Base-by-base conservation (phyloP, 2,329 filamentous ascomycete species). In the Talaromyces pinophilus region DNA sequence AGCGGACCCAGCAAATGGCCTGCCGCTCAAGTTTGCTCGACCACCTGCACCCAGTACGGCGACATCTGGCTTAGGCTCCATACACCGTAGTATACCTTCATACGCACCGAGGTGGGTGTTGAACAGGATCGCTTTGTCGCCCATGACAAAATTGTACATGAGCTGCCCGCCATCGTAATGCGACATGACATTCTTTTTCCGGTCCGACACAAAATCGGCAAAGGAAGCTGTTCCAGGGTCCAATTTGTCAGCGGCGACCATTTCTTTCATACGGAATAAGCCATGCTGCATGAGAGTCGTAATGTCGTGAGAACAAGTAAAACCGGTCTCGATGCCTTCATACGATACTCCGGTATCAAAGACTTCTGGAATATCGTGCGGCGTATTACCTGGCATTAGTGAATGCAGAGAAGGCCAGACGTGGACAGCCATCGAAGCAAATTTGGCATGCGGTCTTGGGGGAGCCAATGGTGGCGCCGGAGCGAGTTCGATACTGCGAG, bases 131-230 rank as follows among this genome's bases (percentile, higher is more conserved):
- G n/a, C 28, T 13, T 33, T 55, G 15, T 55, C 15, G n/a, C 52
- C 52, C 15, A 55, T n/a, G 15, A 55, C n/a, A 25, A 55, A 22
- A 25, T 55, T 55, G 52, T 25, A 55, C 22, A 55, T 17, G 28
- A 55, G 52, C 25, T 55, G 52, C 22, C 52, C 52, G n/a, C 52
- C 52, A 55, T 55, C 52, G 25, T 30, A 55, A 25, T 17, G 25
- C 15, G 52, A 55, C 44, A 48, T 48, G 13, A 48, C 44, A 48
- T 48, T 48, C 22, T n/a, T 48, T 22, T 48, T 48, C 22, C 22
- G 17, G 22, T 48, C 44, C 22, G 17, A n/a, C 44, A 48, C 22
- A n/a, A n/a, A 48, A 22, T 48, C 44, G 5, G 44, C 44, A 22
- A 48, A 48, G 22, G 44, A 48, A n/a, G 17, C 22, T 7, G 44